These are phyloP conservation scores for Fraxinus anomala DNA, from an alignment of 257 asterid species.

Conservation along the genomic window DNA sequence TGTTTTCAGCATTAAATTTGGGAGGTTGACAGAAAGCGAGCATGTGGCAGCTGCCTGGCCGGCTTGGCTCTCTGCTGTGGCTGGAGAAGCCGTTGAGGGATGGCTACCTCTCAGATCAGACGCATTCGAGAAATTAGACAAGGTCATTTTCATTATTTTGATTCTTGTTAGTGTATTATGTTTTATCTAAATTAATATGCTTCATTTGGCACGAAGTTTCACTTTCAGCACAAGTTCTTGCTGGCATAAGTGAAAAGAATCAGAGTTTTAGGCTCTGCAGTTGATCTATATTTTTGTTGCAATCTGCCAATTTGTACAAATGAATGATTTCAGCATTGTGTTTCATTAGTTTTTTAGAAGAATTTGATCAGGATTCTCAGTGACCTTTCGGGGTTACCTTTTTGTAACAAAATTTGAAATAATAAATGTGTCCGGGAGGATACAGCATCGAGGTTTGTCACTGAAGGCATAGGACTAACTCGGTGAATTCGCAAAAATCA, in stretches of 20 bases:
- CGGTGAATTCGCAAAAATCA: background rate
- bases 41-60: conserved; percentile 85
- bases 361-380: background rate
- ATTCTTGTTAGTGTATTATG: background rate
- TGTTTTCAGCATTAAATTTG: conserved; percentile 63
- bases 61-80: conserved; percentile 76
- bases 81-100: conserved; percentile 79
- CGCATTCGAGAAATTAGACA: conserved; percentile 67
- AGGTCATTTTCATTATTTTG: conserved; percentile 38
- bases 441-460: background rate
- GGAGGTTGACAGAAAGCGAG: conserved; percentile 64
- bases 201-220: background rate
- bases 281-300: background rate
- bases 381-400: background rate
- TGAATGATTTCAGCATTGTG: background rate
- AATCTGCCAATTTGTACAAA: background rate
- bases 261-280: too few relatives aligned
- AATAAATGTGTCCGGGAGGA: background rate
- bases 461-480: background rate
- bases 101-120: conserved; percentile 73
- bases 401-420: background rate
- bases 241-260: background rate
- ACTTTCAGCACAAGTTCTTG: background rate
- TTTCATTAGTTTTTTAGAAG: background rate
- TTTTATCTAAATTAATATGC: background rate